Percentiles rank a stretch among this genome's conserved stretches.
phyloP scores from a whole-genome alignment of 2,329 filamentous ascomycete genomes.

The Cladorrhinum sp. region DNA sequence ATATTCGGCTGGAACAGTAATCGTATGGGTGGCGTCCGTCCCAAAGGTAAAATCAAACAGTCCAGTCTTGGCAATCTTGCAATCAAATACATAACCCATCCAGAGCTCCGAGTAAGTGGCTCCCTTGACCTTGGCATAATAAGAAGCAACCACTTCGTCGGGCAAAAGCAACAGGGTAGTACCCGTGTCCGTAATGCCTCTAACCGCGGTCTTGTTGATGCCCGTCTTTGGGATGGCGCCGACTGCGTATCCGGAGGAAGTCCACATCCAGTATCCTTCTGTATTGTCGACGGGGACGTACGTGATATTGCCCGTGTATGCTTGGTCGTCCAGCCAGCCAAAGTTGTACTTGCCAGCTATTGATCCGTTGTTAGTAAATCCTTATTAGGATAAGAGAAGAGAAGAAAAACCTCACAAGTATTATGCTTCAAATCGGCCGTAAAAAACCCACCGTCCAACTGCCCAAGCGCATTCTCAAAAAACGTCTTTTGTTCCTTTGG shows the following conservation, averaged over 20 bases:
- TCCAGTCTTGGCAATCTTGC: slow-evolving; percentile 36
- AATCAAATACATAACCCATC: slow-evolving; percentile 54
- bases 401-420: slow-evolving; percentile 30
- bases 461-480: slow-evolving; percentile 35
- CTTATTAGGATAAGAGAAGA: background rate
- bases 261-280: slow-evolving; percentile 64
- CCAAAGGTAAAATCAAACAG: slow-evolving; percentile 50
- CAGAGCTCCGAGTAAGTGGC: slow-evolving; percentile 37
- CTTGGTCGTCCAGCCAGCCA: slow-evolving; percentile 50
- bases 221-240: slow-evolving; percentile 30
- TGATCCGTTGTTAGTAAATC: background rate
- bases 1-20: slow-evolving; percentile 48
- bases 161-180: slow-evolving; percentile 56
- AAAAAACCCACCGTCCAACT: slow-evolving; percentile 33
- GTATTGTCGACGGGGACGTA: slow-evolving; percentile 54
- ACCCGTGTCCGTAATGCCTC: slow-evolving; percentile 58
- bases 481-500: slow-evolving; percentile 43
- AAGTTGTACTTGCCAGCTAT: slow-evolving; percentile 37
- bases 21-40: slow-evolving; percentile 41
- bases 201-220: slow-evolving; percentile 29
- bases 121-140: slow-evolving; percentile 48
- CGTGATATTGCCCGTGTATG: slow-evolving; percentile 56
- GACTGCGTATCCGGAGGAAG: slow-evolving; percentile 34
- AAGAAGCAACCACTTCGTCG: slow-evolving; percentile 45
- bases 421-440: slow-evolving; percentile 34